Base-by-base conservation (phyloP, 352 stramenopile genomes). In the Phytophthora rubi region DNA sequence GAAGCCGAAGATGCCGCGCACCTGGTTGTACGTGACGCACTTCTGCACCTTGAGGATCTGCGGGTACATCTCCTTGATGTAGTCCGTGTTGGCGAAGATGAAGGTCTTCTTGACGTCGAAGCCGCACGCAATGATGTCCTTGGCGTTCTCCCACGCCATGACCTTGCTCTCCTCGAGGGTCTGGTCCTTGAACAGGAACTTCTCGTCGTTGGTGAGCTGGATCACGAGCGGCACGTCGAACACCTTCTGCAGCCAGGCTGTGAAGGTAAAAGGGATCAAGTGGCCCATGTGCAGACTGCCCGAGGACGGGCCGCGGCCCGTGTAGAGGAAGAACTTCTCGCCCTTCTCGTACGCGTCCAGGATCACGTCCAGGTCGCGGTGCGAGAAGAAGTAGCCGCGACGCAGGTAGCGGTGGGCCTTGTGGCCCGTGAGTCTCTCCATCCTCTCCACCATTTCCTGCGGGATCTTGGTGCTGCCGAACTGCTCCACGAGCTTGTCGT, bases 131-230 rank as follows among this genome's bases (percentile, higher is more conserved):
- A 99, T 99, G 75, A 99, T 99, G 83, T 99, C 98, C 74, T 99
- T 99, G 52, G 97, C 97, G 87, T 99, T 99, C 78, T 99, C 97
- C 65, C 95, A 97, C 55, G 97, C 98, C 77, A 99, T 95, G 32
- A 88, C 69, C 53, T 97, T 86, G 66, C 85, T 94, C 70, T 97
- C 86, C 61, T 91, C 89, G 23, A 97, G 77, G 59, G 90, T 95
- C 71, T 97, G 88, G 68, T 99, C 96, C 83, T 99, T 99, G 84
- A 99, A 99, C 9, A 99, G 75, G 70, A 99, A 99, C 83, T 99
- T 99, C 77, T 99, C 98, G 79, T 99, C 98, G 77, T 99, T 98
- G 4, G 98, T 99, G 58, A 99, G 96, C 86, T 99, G 98, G 78
- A 99, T 99, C 65, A 99, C 98, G 56, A 99, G 87, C 12, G 98